Evolutionary conservation across 1,284 basidiomycete species (phyloP).

Genomic region (Heterobasidion occidentale): DNA sequence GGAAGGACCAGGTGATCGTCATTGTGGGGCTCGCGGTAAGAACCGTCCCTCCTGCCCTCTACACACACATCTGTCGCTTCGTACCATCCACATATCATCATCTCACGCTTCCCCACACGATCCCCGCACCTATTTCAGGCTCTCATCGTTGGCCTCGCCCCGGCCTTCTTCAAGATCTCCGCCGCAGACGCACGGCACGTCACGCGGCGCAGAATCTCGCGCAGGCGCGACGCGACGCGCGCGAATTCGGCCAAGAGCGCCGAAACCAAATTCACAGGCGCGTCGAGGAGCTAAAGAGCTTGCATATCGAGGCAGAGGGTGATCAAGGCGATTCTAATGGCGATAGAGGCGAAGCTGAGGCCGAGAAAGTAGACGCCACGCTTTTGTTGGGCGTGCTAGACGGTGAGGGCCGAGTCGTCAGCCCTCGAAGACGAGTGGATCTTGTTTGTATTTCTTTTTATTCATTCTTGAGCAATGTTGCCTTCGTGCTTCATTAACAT

Average conservation of each 20-base stretch:
- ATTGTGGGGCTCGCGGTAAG: slow-evolving; percentile 27
- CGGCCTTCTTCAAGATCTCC: slow-evolving; percentile 16
- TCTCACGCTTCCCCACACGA: neutral
- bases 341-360: neutral
- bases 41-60: slow-evolving; percentile 10
- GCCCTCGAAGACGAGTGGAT: neutral
- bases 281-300: slow-evolving; percentile 20
- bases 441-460: neutral
- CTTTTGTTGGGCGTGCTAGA: neutral
- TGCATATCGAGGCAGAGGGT: neutral
- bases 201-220: slow-evolving; percentile 34
- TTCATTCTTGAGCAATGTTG: neutral
- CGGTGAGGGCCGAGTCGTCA: neutral
- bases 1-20: slow-evolving; percentile 35
- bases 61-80: neutral
- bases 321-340: neutral
- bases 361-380: neutral
- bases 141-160: slow-evolving; percentile 25
- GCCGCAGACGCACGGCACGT: slow-evolving; percentile 19
- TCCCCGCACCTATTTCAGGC: slow-evolving; percentile 15
- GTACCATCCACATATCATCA: neutral
- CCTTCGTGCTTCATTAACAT: too few relatives aligned
- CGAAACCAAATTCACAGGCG: slow-evolving; percentile 30
- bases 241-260: slow-evolving; percentile 29
- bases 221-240: slow-evolving; percentile 32